Percentiles rank a stretch among this genome's conserved stretches.
Evolutionary conservation across 1,284 basidiomycete species (phyloP).

Genomic region (Xerocomus amazonicus): DNA sequence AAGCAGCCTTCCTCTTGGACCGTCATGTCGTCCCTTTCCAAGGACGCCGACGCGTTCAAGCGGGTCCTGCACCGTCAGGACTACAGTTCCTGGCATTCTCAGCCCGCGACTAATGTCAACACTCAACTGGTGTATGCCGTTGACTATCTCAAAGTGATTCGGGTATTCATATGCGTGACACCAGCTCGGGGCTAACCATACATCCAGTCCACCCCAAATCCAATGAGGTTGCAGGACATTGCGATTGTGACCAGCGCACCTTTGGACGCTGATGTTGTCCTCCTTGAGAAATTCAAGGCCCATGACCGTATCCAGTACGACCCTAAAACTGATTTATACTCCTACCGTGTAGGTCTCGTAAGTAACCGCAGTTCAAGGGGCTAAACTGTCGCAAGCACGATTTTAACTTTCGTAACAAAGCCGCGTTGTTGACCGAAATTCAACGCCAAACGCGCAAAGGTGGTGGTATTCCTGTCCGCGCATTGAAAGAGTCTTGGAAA

Average conservation of each 20-base stretch:
- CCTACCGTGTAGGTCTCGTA: conserved; percentile 61
- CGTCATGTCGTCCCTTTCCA: conserved; percentile 59
- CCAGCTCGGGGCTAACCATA: conserved; percentile 7
- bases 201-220: conserved; percentile 63
- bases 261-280: conserved; percentile 64
- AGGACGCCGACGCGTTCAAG: conserved; percentile 68
- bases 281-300: conserved; percentile 74
- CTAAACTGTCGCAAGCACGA: conserved; percentile 60
- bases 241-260: conserved; percentile 76
- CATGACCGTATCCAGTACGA: conserved; percentile 81
- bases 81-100: conserved; percentile 75
- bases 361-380: not conserved
- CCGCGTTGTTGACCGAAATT: conserved; percentile 77
- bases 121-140: conserved; percentile 87
- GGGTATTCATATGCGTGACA: conserved; percentile 3
- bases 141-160: conserved; percentile 66
- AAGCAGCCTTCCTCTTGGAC: conserved; percentile 13
- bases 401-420: conserved; percentile 80
- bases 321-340: conserved; percentile 79
- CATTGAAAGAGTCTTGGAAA: conserved; percentile 87
- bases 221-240: conserved; percentile 82
- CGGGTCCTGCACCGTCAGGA: conserved; percentile 58
- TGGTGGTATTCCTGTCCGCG: conserved; percentile 80
- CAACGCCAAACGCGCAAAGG: conserved; percentile 74
- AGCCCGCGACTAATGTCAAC: conserved; percentile 79